phyloP scores from a whole-genome alignment of 1,284 basidiomycete genomes.

The Neolentinus lepideus region DNA sequence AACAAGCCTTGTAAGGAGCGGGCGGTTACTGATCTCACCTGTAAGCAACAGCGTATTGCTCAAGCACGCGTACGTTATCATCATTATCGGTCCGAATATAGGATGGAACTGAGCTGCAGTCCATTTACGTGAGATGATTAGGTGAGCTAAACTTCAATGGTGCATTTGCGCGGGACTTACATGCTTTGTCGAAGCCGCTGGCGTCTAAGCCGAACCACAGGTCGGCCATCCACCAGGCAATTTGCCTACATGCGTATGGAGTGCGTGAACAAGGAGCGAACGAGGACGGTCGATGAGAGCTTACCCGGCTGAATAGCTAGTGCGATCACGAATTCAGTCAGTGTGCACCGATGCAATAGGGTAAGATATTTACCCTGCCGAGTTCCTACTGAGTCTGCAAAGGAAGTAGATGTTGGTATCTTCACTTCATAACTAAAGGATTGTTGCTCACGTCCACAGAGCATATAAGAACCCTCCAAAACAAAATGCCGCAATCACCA shows the following conservation, averaged over 20 bases:
- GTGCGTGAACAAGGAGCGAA: not conserved
- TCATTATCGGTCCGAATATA: conserved; percentile 78
- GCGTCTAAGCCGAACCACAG: conserved; percentile 89
- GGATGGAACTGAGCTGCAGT: conserved; percentile 67
- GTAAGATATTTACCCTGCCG: conserved; percentile 36
- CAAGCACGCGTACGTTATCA: conserved; percentile 82
- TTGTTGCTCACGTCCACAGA: conserved; percentile 71
- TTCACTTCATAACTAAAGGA: not conserved
- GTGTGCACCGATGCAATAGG: not conserved
- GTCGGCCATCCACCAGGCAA: conserved; percentile 88
- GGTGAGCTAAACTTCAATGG: not conserved
- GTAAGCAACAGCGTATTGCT: conserved; percentile 85
- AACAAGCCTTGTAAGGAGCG: conserved; percentile 5
- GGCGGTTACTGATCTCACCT: conserved; percentile 35
- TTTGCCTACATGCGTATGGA: conserved; percentile 36
- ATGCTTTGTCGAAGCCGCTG: conserved; percentile 70
- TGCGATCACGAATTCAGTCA: not conserved
- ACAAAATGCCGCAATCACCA: conserved; percentile 87
- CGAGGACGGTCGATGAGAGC: conserved; percentile 5
- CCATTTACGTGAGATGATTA: not conserved
- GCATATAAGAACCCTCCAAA: conserved; percentile 89
- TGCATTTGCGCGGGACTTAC: conserved; percentile 34
- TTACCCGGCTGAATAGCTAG: conserved; percentile 39
- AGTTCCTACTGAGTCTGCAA: conserved; percentile 53
- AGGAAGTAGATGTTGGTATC: not conserved